Percentiles rank a stretch among this genome's conserved stretches.
Conservation (phyloP, 176 grass and related monocot species). For the Oryza officinalis region DNA sequence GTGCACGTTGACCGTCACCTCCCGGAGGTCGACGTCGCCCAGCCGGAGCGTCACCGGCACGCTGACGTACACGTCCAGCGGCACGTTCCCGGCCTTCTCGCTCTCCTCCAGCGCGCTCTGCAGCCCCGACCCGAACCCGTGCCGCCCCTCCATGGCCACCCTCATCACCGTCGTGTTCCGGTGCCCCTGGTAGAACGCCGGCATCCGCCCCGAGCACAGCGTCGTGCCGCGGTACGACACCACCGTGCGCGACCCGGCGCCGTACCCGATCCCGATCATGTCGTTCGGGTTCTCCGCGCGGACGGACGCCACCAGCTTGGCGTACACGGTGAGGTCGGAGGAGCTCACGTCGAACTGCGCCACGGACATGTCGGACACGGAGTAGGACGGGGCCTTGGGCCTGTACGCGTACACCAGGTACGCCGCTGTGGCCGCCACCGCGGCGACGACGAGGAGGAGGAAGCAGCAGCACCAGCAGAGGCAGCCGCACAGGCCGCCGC, state of each 20-base stretch:
- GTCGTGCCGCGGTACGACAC: constrained; percentile 32
- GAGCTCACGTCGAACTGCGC: constrained; percentile 22
- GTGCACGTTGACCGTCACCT: constrained; percentile 40
- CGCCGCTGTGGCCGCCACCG: neutral
- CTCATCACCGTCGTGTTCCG: constrained; percentile 47
- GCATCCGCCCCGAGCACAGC: constrained; percentile 36
- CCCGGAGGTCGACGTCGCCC: constrained; percentile 15
- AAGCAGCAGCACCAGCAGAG: constrained; percentile 45
- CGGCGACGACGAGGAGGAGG: constrained; percentile 35
- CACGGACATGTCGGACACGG: constrained; percentile 37
- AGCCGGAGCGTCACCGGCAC: constrained; percentile 42
- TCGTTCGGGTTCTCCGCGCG: constrained; percentile 56
- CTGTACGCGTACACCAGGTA: constrained; percentile 35
- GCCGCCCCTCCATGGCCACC: constrained; percentile 41
- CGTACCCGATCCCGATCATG: constrained; percentile 55
- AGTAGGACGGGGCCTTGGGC: constrained; percentile 47
- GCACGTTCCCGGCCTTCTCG: constrained; percentile 33
- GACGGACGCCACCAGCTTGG: constrained; percentile 34
- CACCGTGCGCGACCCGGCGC: constrained; percentile 19
- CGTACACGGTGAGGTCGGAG: constrained; percentile 29
- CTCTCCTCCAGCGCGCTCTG: constrained; percentile 43
- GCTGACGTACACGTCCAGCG: constrained; percentile 41
- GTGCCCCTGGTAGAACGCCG: constrained; percentile 52
- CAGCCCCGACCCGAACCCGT: constrained; percentile 1
- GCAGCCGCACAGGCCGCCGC: neutral